Percentiles rank a stretch among this genome's conserved stretches.
phyloP scores from a whole-genome alignment of 139 green algal species.

The Chlorella sp. region DNA sequence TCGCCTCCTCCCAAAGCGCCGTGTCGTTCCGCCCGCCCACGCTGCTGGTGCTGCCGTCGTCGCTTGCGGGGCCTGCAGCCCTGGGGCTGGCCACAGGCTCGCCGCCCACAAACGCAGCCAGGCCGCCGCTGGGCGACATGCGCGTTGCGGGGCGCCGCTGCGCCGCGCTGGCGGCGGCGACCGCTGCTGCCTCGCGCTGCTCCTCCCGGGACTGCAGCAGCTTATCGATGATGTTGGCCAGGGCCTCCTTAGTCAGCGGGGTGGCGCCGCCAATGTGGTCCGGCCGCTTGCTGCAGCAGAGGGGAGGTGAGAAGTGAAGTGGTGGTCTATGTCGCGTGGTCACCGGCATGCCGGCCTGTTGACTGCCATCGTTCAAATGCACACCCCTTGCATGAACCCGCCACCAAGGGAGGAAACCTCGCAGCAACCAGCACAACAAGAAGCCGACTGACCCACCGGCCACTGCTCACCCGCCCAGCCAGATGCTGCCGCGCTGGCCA shows the following conservation, averaged over 20 bases:
- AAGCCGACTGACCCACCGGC: no score
- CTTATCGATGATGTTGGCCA: conserved; percentile 34
- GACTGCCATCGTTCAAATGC: no score
- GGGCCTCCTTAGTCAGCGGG: conserved; percentile 24
- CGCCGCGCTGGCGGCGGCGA: no score
- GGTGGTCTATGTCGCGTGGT: not conserved
- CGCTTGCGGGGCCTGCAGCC: not conserved
- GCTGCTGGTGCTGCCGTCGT: not conserved
- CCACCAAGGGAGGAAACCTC: no score
- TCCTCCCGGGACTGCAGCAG: conserved; percentile 13
- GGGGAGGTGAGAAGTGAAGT: not conserved
- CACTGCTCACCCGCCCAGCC: conserved; percentile 13
- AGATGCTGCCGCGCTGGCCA: conserved; percentile 11
- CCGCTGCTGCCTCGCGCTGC: not conserved
- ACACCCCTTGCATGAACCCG: no score
- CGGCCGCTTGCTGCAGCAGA: not conserved
- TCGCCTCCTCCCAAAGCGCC: conserved; percentile 39
- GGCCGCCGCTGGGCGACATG: no score
- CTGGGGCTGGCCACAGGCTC: not conserved
- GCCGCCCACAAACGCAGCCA: no score
- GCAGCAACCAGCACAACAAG: not conserved
- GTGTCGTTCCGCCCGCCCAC: conserved; percentile 2
- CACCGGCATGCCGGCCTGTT: no score
- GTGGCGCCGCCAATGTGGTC: not conserved
- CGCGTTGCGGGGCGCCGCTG: no score